phyloP scores from a whole-genome alignment of 2,329 filamentous ascomycete genomes.

The Endoconidiophora laricicola region DNA sequence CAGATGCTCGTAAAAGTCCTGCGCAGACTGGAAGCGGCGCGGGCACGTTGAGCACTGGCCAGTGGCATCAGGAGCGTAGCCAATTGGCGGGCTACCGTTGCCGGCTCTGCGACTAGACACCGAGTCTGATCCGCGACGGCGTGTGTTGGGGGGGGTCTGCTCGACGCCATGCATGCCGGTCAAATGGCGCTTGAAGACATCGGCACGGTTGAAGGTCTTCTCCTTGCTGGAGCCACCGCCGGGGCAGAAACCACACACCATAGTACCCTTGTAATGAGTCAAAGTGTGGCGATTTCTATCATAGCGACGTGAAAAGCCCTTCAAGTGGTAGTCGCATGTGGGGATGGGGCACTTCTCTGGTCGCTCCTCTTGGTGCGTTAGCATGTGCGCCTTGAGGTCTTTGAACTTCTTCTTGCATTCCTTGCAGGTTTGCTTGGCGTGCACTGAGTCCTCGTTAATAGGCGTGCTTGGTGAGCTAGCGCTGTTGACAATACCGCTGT shows the following conservation, averaged over 20 bases:
- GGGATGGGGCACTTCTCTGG: slow-evolving; percentile 89
- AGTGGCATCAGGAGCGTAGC: slow-evolving; percentile 61
- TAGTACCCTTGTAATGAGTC: slow-evolving; percentile 92
- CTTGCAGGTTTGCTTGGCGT: slow-evolving; percentile 44
- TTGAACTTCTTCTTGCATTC: slow-evolving; percentile 80
- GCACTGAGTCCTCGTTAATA: slow-evolving; percentile 45
- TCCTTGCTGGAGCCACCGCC: slow-evolving; percentile 76
- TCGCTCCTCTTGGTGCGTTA: slow-evolving; percentile 79
- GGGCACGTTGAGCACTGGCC: slow-evolving; percentile 95
- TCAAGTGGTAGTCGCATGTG: slow-evolving; percentile 80
- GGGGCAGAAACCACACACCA: slow-evolving; percentile 91
- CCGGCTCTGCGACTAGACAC: slow-evolving; percentile 6
- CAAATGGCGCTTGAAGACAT: slow-evolving; percentile 89
- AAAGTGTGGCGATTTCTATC: slow-evolving; percentile 91
- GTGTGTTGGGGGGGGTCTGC: slow-evolving; percentile 80
- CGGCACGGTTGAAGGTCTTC: slow-evolving; percentile 89
- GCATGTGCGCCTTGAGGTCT: slow-evolving; percentile 83
- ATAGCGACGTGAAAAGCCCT: slow-evolving; percentile 89
- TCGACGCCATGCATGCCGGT: slow-evolving; percentile 85
- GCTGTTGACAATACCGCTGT: slow-evolving; percentile 1
- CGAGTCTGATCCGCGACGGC: slow-evolving; percentile 42
- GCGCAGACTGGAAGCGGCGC: slow-evolving; percentile 75
- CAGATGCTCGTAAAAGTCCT: slow-evolving; percentile 97
- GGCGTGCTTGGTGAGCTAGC: slow-evolving; percentile 24
- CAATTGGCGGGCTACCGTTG: slow-evolving; percentile 16